Conservation (phyloP, 2,329 filamentous ascomycete genomes). For the Basipetospora sp. region DNA sequence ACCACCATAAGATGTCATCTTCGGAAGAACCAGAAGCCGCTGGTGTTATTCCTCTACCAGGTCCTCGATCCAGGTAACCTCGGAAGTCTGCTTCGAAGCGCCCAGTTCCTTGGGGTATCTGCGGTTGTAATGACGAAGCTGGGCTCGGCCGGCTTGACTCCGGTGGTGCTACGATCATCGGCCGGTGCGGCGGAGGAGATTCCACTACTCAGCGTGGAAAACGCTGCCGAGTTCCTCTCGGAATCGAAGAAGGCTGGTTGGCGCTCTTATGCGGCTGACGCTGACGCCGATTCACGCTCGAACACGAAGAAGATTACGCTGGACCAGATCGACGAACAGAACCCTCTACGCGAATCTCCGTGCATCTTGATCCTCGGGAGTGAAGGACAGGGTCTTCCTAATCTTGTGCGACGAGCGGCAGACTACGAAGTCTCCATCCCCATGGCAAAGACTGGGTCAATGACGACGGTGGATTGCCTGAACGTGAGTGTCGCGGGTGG, state of each 20-base stretch:
- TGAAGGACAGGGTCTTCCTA: constrained; percentile 61
- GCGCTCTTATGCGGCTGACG: constrained; percentile 66
- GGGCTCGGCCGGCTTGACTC: constrained; percentile 58
- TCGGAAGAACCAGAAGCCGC: constrained; percentile 36
- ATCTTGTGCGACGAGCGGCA: constrained; percentile 47
- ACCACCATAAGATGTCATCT: background rate
- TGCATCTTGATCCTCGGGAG: constrained; percentile 71
- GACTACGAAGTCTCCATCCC: constrained; percentile 54
- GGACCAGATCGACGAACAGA: constrained; percentile 31
- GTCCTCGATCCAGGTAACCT: constrained; percentile 81
- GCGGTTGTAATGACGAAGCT: constrained; percentile 64
- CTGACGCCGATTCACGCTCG: constrained; percentile 15
- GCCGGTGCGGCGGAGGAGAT: constrained; percentile 75
- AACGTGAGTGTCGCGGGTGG: constrained; percentile 85
- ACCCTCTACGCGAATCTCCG: constrained; percentile 45
- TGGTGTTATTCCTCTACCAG: constrained; percentile 60
- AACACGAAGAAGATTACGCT: constrained; percentile 31
- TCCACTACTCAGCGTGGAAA: constrained; percentile 53
- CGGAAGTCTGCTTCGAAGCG: constrained; percentile 75
- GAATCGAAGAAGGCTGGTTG: constrained; percentile 58
- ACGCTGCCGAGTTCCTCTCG: constrained; percentile 55
- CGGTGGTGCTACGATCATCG: constrained; percentile 72
- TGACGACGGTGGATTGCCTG: constrained; percentile 63
- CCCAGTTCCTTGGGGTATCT: constrained; percentile 79
- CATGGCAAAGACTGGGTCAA: constrained; percentile 26